A percentile compares a stretch with the other conserved stretches of the same genome.
Conservation (phyloP, 1,139 yeast genomes). For the Kluyveromyces marxianus region DNA sequence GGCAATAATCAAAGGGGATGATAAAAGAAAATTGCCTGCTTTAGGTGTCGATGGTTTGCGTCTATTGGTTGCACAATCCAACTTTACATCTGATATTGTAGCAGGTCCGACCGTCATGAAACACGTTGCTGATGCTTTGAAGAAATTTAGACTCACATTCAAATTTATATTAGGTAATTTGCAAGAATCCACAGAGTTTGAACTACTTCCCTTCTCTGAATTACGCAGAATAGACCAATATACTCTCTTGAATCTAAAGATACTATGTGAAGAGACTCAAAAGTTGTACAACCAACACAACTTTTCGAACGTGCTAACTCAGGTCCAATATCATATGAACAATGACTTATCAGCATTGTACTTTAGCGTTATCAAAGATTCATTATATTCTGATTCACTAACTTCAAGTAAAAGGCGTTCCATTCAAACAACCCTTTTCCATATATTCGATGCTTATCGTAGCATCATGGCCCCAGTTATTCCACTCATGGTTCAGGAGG, state of each 20-base stretch:
- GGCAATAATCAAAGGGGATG: constrained; percentile 61
- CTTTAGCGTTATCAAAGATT: constrained; percentile 81
- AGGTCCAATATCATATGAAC: constrained; percentile 65
- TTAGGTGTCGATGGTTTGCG: constrained; percentile 89
- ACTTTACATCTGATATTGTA: constrained; percentile 72
- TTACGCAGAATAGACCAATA: constrained; percentile 57
- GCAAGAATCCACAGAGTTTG: constrained; percentile 29
- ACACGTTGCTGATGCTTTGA: constrained; percentile 72
- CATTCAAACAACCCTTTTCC: constrained; percentile 63
- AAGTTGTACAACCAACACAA: constrained; percentile 49
- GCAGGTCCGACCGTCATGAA: constrained; percentile 66
- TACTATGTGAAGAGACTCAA: constrained; percentile 39
- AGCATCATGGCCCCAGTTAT: constrained; percentile 70
- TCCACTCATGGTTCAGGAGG: constrained; percentile 83
- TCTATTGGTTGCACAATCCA: constrained; percentile 84
- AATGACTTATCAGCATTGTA: constrained; percentile 72
- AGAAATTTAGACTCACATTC: constrained; percentile 76
- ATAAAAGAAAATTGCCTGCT: constrained; percentile 48
- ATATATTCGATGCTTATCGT: constrained; percentile 54
- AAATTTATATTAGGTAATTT: constrained; percentile 76
- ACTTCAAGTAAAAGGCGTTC: constrained; percentile 49
- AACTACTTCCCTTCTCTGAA: constrained; percentile 24
- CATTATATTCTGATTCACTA: constrained; percentile 61
- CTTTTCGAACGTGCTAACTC: constrained; percentile 58
- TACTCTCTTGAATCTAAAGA: constrained; percentile 47